Evolutionary conservation across 1,284 basidiomycete species (phyloP), one percentile per base, ranked within the genome.

Genomic region (Ustilago hordei): DNA sequence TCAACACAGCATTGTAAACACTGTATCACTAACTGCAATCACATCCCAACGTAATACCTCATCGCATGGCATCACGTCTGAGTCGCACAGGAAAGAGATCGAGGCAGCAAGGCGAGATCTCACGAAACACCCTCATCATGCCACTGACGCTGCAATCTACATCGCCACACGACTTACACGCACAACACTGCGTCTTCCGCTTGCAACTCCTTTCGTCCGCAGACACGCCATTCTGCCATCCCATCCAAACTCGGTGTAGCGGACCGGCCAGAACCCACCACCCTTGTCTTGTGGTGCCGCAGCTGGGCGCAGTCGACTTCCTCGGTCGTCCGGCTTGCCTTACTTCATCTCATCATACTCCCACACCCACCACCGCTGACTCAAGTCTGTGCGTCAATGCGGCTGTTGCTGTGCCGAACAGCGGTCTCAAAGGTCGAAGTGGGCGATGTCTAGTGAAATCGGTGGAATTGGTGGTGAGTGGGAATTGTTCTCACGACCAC

Each of bases 11-110:
- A 43, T 43, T 57, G 55, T 32, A 57, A 32, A 39, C 38, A 57
- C 23, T 57, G 55, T 57, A 57, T 57, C 55, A 57, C 39, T 43
- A 45, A 45, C 55, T 39, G 55, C 48, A 50, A 50, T 50, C 48
- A 50, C 31, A 31, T 34, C 32, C 9, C 38, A 52, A 55, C 54
- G 11, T 38, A 19, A 45, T 9, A 17, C 15, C 11, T 45, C 43
- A 19, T 45, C 43, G 19, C n/a, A 45, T 4, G 19, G 11, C 11
- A 19, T 15, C n/a, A 50, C 31, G 9, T 31, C 48, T 50, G 28
- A 50, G 48, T 50, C 28, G 13, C 31, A 13, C 43, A 7, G 11
- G 8, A 3, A 11, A 45, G 43, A 45, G 13, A 45, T n/a, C n/a
- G 8, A 28, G 23, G 23, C 23, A 28, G 23, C 23, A 28, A 28